Evolutionary conservation across 1,284 basidiomycete species (phyloP).

Genomic region (Neonothopanus nambi): DNA sequence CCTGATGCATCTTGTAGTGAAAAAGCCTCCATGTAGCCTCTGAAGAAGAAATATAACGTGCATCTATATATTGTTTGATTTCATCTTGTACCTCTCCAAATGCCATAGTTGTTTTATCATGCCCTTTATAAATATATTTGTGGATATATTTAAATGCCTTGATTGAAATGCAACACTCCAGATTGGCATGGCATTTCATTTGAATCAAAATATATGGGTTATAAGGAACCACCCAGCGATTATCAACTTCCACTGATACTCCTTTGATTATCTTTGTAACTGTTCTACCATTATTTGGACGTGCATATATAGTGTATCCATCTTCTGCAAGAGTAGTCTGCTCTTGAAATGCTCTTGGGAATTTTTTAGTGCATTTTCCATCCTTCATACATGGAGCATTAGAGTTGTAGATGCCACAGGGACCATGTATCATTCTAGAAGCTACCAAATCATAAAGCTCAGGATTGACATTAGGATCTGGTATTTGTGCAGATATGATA

Average conservation of each 20-base stretch:
- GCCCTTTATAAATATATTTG: conserved; percentile 47
- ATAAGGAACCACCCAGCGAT: too few relatives aligned
- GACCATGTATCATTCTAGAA: too few relatives aligned
- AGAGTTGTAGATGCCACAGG: too few relatives aligned
- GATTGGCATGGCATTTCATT: conserved; percentile 50
- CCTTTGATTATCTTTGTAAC: neutral
- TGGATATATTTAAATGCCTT: conserved; percentile 39
- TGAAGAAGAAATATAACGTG: conserved; percentile 31
- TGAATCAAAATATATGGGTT: conserved; percentile 26
- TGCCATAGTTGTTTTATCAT: conserved; percentile 29
- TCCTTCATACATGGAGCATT: too few relatives aligned
- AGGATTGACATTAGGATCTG: too few relatives aligned
- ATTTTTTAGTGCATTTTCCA: too few relatives aligned
- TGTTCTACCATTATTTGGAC: conserved; percentile 28
- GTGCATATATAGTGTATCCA: conserved; percentile 32
- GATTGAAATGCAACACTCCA: conserved; percentile 30
- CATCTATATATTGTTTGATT: conserved; percentile 29
- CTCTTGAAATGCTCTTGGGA: conserved; percentile 31
- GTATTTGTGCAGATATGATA: too few relatives aligned
- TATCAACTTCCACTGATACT: conserved; percentile 21
- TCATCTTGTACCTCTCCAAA: too few relatives aligned
- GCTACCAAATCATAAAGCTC: too few relatives aligned
- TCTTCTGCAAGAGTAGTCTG: conserved; percentile 30
- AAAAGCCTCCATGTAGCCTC: conserved; percentile 34
- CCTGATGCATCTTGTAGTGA: conserved; percentile 32